Evolutionary conservation across 208 protist species (phyloP), one percentile per base, ranked within the genome.

Genomic region (Acanthamoeba healyi): DNA sequence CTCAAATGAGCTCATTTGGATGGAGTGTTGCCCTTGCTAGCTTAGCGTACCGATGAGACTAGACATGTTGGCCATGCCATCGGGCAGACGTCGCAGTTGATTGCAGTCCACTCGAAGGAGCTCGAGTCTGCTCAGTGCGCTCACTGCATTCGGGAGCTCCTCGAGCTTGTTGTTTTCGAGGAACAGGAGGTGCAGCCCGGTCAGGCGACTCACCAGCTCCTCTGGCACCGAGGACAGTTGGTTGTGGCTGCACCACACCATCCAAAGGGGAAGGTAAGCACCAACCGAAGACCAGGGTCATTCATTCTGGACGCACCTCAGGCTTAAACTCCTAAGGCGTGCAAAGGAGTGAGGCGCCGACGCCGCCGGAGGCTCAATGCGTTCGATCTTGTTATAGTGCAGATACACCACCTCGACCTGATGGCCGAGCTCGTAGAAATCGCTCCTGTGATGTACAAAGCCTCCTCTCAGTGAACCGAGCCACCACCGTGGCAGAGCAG

Each of bases 51-150:
- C 49, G 46, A 87, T 87, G n/a, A 87, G 79, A 5, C 24, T 56
- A 7, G 19, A 14, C 49, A 63, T 61, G 46, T 5, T 14, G 14
- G 79, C 19, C n/a, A 51, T 87, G 3, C 79, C 49, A 6, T 87
- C 10, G 24, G 79, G 40, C 36, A 87, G 17, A 38, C 46, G 6
- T 19, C 38, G 36, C n/a, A 87, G 44, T 19, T 22, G 24, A 19
- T 87, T 87, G 14, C n/a, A 87, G 79, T 87, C 79, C 22, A 87
- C 49, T 1, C 79, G 79, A 2, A 87, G 79, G 6, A 87, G 49
- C 79, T 87, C 42, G 26, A 87, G 36, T 3, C 46, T 17, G n/a
- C 12, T 36, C 2, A 87, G 42, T 9, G 6, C n/a, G 46, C 46
- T 2, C 1, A 87, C 4, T 1, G 42, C 32, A 9, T 51, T 26